A percentile compares a stretch with the other conserved stretches of the same genome.
Evolutionary conservation across 306 rosid genomes (phyloP).

Genomic region (Castanospermum australe): DNA sequence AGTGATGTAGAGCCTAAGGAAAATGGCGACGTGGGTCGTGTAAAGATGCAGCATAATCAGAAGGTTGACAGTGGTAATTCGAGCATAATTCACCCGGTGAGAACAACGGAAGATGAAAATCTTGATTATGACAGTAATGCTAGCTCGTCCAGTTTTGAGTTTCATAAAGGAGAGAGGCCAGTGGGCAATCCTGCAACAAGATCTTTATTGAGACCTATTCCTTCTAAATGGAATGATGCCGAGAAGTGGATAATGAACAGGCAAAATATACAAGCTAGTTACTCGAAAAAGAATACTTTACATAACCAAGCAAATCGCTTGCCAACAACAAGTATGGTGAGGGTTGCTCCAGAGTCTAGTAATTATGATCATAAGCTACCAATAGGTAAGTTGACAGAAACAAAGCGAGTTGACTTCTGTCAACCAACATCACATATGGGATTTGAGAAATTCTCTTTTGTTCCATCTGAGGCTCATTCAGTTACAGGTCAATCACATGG

Average conservation of each 20-base stretch:
- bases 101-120: conserved; percentile 72
- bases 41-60: conserved; percentile 46
- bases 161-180: conserved; percentile 80
- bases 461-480: conserved; percentile 43
- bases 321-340: conserved; percentile 58
- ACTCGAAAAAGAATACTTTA: conserved; percentile 48
- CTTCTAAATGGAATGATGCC: conserved; percentile 96
- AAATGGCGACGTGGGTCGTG: conserved; percentile 33
- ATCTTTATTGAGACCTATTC: conserved; percentile 68
- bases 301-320: conserved; percentile 64
- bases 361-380: conserved; percentile 52
- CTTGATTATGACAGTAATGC: conserved; percentile 95
- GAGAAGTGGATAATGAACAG: conserved; percentile 93
- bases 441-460: conserved; percentile 73
- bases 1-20: conserved; percentile 42
- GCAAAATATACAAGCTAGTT: conserved; percentile 47
- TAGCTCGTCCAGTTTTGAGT: conserved; percentile 98
- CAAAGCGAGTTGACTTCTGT: conserved; percentile 78
- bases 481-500: conserved; percentile 50
- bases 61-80: conserved; percentile 64
- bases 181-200: conserved; percentile 54
- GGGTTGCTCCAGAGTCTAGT: conserved; percentile 77
- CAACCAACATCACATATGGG: conserved; percentile 59
- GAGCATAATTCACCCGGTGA: conserved; percentile 59
- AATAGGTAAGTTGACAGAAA: conserved; percentile 49